These are phyloP conservation scores for Fraxinus xanthoxyloides DNA, from an alignment of 305 asterid genomes.

Conservation along the genomic window DNA sequence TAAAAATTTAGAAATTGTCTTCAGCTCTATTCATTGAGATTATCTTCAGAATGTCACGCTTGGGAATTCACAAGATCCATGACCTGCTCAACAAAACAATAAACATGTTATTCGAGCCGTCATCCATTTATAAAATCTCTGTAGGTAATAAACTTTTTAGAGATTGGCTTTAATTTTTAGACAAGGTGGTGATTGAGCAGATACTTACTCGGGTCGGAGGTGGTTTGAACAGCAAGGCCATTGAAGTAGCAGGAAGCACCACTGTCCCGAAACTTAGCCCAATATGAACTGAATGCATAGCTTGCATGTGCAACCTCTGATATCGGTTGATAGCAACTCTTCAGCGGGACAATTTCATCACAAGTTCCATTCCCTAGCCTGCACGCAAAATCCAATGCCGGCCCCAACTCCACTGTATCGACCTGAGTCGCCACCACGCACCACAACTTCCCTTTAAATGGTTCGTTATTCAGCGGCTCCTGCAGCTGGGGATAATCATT, in stretches of 20 bases:
- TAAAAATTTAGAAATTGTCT: not conserved
- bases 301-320: slow-evolving; percentile 53
- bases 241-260: slow-evolving; percentile 67
- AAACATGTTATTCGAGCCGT: not conserved
- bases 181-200: not conserved
- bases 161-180: not conserved
- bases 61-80: slow-evolving; percentile 63
- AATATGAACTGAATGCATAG: slow-evolving; percentile 78
- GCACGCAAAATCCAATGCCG: slow-evolving; percentile 46
- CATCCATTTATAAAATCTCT: not conserved
- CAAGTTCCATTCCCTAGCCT: slow-evolving; percentile 50
- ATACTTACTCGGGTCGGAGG: slow-evolving; percentile 63
- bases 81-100: slow-evolving; percentile 42
- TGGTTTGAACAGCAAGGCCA: slow-evolving; percentile 73
- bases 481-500: slow-evolving; percentile 22
- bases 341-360: slow-evolving; percentile 54
- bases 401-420: slow-evolving; percentile 29
- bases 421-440: slow-evolving; percentile 46
- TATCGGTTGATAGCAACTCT: slow-evolving; percentile 58
- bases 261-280: slow-evolving; percentile 53
- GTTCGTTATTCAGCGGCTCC: slow-evolving; percentile 40
- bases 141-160: not conserved
- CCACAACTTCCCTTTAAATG: slow-evolving; percentile 64
- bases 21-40: not conserved
- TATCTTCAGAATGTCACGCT: slow-evolving; percentile 46